Conservation (phyloP, 2,329 filamentous ascomycete genomes). For the Stemphylium beticola region DNA sequence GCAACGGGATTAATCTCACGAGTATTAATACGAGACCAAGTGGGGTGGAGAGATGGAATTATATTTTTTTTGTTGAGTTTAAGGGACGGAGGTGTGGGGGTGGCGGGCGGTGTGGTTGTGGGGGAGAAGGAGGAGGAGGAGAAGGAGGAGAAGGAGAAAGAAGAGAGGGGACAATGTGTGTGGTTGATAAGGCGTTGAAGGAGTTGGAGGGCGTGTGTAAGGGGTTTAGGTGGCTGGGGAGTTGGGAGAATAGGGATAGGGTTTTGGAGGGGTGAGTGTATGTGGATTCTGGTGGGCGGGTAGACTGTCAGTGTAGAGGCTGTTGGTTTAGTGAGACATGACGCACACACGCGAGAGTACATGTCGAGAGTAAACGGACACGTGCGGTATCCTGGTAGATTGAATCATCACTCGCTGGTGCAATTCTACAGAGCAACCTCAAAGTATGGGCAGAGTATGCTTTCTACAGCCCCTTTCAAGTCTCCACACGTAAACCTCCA, state of each 20-base stretch:
- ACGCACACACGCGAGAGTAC: too few species aligned
- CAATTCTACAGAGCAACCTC: too few species aligned
- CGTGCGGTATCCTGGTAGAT: too few species aligned
- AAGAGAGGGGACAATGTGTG: conserved; percentile 59
- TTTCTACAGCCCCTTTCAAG: background rate
- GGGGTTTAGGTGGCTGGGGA: conserved; percentile 72
- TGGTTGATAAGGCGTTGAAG: conserved; percentile 63
- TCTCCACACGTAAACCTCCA: background rate
- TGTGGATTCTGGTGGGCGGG: too few species aligned
- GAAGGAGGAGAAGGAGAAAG: too few species aligned
- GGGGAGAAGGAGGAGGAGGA: too few species aligned
- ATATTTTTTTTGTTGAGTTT: conserved; percentile 95
- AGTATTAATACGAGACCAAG: conserved; percentile 89
- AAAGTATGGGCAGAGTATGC: too few species aligned
- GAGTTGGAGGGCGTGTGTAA: conserved; percentile 65
- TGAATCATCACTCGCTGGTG: too few species aligned
- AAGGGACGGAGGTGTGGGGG: conserved; percentile 62
- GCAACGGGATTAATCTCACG: conserved; percentile 78
- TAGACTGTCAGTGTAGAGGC: too few species aligned
- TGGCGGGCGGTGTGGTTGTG: conserved; percentile 60
- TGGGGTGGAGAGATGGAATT: conserved; percentile 77
- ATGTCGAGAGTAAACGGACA: too few species aligned
- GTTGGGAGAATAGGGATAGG: conserved; percentile 58
- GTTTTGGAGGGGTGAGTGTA: background rate
- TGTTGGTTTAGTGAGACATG: too few species aligned